Base-by-base conservation (phyloP, 768 basidiomycete genomes). In the Kwoniella newhampshirensis region DNA sequence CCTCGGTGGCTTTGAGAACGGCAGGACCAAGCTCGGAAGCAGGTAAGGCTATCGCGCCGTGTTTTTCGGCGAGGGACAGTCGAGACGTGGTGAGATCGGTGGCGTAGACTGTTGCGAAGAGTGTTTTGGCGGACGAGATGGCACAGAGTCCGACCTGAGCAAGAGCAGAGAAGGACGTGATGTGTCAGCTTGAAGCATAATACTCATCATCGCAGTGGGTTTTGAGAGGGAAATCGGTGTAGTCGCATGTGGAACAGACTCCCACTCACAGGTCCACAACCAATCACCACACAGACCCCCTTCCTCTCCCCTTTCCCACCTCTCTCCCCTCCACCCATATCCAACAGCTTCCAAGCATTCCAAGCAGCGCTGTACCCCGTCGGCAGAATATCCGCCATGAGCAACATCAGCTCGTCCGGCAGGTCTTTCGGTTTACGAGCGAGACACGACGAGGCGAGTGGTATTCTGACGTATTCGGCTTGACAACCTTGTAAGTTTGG, bases 371-470 rank as follows among this genome's bases (percentile, higher is more conserved):
- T 66, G 36, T 64, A 74, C 0, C 76, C 77, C 0, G 77, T 77
- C 13, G 75, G 74, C 26, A 78, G 53, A 48, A 77, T 75, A 43
- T 78, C 76, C 27, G 61, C 62, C 65, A 77, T 55, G n/a, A 71
- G 42, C 37, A 72, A 42, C 57, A 60, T 56, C 6, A 67, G 51
- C 28, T 72, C 66, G 25, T 62, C 51, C 3, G 62, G 62, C 11
- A 71, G n/a, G 15, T 58, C 68, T 3, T 39, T n/a, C 4, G 74
- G 74, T 4, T 67, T 65, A 3, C 49, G 45, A 35, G 69, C 63
- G 3, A 77, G 57, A 8, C 69, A 60, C 4, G 67, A 46, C 23
- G 70, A 69, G 32, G 66, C 74, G 23, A 75, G 48, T 3, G 71
- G 67, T 8, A 70, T 59, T 6, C 66, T 21, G 13, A 74, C 58